Evolutionary conservation across 345 rosid genomes (phyloP).

Genomic region (rapeseed (Brassica napus)): Da-Ae NC_063436.1:4094001-4094500

Average conservation of each 20-base stretch:
- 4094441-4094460: background rate
- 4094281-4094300: constrained; percentile 89
- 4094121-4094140: constrained; percentile 97
- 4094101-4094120: constrained; percentile 99
- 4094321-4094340: constrained; percentile 85
- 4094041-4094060: constrained; percentile 24
- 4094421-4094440: constrained; percentile 1
- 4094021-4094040: constrained; percentile 53
- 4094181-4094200: constrained; percentile 32
- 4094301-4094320: constrained; percentile 99
- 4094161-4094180: constrained; percentile 41
- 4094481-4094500: background rate
- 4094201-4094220: constrained; percentile 8
- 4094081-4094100: constrained; percentile 20
- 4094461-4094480: constrained; percentile 20
- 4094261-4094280: constrained; percentile 98
- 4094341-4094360: constrained; percentile 65
- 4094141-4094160: constrained; percentile 99
- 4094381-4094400: constrained; percentile 4
- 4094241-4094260: constrained; percentile 97
- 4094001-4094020: constrained; percentile 99
- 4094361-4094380: background rate
- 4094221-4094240: constrained; percentile 33
- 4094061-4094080: background rate
- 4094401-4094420: constrained; percentile 11